phyloP scores from a whole-genome alignment of 2,329 filamentous ascomycete genomes.

The Pleurostoma richardsiae region DNA sequence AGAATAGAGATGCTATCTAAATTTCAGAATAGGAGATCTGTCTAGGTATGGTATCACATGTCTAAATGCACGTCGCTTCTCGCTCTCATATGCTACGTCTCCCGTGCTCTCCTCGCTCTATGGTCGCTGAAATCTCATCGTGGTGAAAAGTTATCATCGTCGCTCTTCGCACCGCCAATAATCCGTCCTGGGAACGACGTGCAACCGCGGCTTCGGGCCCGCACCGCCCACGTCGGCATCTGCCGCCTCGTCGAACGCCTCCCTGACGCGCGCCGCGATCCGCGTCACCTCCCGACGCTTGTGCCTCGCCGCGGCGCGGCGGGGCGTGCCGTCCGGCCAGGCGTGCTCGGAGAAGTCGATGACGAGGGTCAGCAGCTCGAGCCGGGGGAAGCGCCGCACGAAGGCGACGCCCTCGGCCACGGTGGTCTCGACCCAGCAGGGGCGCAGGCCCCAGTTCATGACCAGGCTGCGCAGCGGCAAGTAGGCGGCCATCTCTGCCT shows the following conservation, averaged over 20 bases:
- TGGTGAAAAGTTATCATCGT: not conserved
- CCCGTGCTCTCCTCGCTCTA: too few species aligned
- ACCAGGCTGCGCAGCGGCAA: slow-evolving; percentile 7
- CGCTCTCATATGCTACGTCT: too few species aligned
- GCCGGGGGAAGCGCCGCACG: slow-evolving; percentile 5
- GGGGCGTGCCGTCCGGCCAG: slow-evolving; percentile 7
- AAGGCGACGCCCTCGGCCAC: slow-evolving; percentile 8
- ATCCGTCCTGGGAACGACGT: slow-evolving; percentile 6
- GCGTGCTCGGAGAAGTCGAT: slow-evolving; percentile 10
- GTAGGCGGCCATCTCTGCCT: slow-evolving; percentile 5
- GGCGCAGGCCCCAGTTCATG: slow-evolving; percentile 11
- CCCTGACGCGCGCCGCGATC: slow-evolving; percentile 7
- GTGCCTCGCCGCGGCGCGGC: slow-evolving; percentile 4
- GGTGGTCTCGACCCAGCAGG: slow-evolving; percentile 10
- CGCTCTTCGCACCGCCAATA: slow-evolving; percentile 7
- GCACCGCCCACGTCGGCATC: slow-evolving; percentile 3
- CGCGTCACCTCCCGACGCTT: slow-evolving; percentile 9
- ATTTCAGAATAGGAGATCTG: too few species aligned
- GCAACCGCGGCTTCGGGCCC: slow-evolving; percentile 1
- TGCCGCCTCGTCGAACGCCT: slow-evolving; percentile 2
- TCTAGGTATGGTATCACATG: too few species aligned
- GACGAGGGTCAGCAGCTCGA: slow-evolving; percentile 7
- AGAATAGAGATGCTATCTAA: too few species aligned
- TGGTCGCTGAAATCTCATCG: too few species aligned
- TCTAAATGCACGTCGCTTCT: too few species aligned